Evolutionary conservation across 1,139 yeast genomes (phyloP), one percentile per base, ranked within the genome.

Genomic region (Hyphopichia buzzinii): DNA sequence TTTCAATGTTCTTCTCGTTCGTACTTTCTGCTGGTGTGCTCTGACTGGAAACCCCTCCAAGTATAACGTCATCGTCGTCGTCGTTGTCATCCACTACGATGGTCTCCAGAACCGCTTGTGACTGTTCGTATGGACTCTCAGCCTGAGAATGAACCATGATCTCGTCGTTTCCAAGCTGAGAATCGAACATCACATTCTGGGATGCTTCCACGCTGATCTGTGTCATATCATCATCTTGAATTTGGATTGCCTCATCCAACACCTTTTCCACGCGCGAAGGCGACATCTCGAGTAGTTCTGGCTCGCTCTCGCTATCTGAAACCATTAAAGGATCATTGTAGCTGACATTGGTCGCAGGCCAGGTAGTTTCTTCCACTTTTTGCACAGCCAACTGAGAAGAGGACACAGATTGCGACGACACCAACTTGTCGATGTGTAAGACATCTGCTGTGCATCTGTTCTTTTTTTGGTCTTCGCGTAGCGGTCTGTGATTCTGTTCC

Each of bases 381-480:
- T n/a, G n/a, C n/a, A n/a, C n/a, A n/a, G n/a, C n/a, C n/a, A n/a
- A 19, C 23, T 27, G 29, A 16, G 16, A 15, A 8, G 31, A 17
- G 12, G 23, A 6, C 4, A 14, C 6, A 11, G 38, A 35, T 22
- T 32, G 40, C 13, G 41, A 36, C 11, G 39, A 34, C 29, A 40
- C 34, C 8, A 40, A 22, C 30, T 31, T 32, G 15, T 28, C 17
- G 21, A 42, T 17, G 19, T 42, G 38, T 15, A 41, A 16, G 21
- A 40, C 26, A 25, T 37, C 44, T 19, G 23, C 23, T 19, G 23
- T 19, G 10, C 22, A 16, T 15, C 23, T 29, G 8, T 29, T 12
- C 16, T 16, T 8, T 17, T 30, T n/a, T 19, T 19, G 14, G 15
- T 31, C 26, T 17, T 6, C 22, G n/a, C n/a, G n/a, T n/a, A n/a